phyloP scores from a whole-genome alignment of 805 yeast species.

The Cyberlindnera subsufficiens region DNA sequence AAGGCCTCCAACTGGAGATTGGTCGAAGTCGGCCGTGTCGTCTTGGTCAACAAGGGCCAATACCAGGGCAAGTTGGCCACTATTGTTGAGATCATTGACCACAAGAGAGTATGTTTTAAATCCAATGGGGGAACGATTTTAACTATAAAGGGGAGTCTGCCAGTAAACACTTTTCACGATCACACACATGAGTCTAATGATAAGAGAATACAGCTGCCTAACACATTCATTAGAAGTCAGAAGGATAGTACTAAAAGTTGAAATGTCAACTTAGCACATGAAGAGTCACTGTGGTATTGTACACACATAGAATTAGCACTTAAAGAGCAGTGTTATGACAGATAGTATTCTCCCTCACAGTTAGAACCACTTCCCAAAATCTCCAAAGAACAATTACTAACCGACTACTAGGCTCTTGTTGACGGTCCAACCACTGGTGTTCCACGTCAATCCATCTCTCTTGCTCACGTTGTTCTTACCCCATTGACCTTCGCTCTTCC shows the following conservation, averaged over 20 bases:
- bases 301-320: no score
- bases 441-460: conserved; percentile 85
- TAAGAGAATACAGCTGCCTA: not conserved
- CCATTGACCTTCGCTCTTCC: conserved; percentile 86
- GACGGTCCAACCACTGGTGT: conserved; percentile 93
- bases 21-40: conserved; percentile 99
- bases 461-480: conserved; percentile 87
- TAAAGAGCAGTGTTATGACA: no score
- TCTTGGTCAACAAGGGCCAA: conserved; percentile 77
- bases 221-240: not conserved
- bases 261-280: no score
- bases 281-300: no score
- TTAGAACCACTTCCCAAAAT: not conserved
- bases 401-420: conserved; percentile 60
- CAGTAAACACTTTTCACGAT: not conserved
- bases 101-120: conserved; percentile 80
- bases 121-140: not conserved
- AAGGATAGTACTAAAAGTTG: no score
- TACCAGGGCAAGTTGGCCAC: conserved; percentile 83
- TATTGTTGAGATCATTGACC: conserved; percentile 98
- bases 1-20: conserved; percentile 98
- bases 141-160: not conserved
- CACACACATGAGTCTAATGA: not conserved
- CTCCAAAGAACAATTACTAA: conserved; percentile 22
- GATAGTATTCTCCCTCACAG: no score